Percentiles rank a stretch among this genome's conserved stretches.
These are phyloP conservation scores for Terana coerulea DNA, from an alignment of 768 basidiomycete species.

Conservation along the genomic window DNA sequence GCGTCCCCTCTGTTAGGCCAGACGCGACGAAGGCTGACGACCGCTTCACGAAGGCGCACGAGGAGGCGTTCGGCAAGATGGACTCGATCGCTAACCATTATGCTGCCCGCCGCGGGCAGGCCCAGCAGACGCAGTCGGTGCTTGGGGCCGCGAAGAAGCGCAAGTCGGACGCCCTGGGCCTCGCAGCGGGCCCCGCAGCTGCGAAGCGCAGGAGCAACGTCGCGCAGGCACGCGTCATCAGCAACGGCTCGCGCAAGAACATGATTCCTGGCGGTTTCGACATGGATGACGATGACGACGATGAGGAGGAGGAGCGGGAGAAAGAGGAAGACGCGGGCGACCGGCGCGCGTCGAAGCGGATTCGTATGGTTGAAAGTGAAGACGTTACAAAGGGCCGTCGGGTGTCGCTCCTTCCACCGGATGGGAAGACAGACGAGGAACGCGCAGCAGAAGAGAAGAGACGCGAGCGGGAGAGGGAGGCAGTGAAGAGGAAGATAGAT, in stretches of 20 bases:
- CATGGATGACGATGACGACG: slow-evolving; percentile 47
- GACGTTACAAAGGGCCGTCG: slow-evolving; percentile 33
- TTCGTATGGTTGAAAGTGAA: slow-evolving; percentile 33
- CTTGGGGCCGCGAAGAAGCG: slow-evolving; percentile 31
- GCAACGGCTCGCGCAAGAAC: slow-evolving; percentile 40
- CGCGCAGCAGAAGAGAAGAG: slow-evolving; percentile 27
- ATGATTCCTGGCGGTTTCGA: slow-evolving; percentile 54
- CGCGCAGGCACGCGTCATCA: slow-evolving; percentile 43
- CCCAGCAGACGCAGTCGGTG: neutral
- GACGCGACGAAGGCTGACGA: slow-evolving; percentile 13
- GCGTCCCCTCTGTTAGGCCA: slow-evolving; percentile 4
- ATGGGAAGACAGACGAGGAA: slow-evolving; percentile 14
- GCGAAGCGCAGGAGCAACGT: slow-evolving; percentile 27
- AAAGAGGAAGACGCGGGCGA: slow-evolving; percentile 31
- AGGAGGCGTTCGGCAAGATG: slow-evolving; percentile 70
- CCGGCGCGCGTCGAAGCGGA: slow-evolving; percentile 42
- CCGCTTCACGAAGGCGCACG: slow-evolving; percentile 57
- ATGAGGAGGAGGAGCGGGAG: slow-evolving; percentile 27
- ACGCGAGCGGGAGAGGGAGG: slow-evolving; percentile 48
- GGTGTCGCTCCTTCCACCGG: slow-evolving; percentile 29
- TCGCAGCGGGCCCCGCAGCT: slow-evolving; percentile 21
- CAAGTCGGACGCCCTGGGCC: slow-evolving; percentile 52
- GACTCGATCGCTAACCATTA: slow-evolving; percentile 63
- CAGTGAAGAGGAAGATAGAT: slow-evolving; percentile 56
- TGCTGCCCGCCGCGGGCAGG: slow-evolving; percentile 39